phyloP scores from a whole-genome alignment of 441 rosid species.

The Jatropha podagrica region DNA sequence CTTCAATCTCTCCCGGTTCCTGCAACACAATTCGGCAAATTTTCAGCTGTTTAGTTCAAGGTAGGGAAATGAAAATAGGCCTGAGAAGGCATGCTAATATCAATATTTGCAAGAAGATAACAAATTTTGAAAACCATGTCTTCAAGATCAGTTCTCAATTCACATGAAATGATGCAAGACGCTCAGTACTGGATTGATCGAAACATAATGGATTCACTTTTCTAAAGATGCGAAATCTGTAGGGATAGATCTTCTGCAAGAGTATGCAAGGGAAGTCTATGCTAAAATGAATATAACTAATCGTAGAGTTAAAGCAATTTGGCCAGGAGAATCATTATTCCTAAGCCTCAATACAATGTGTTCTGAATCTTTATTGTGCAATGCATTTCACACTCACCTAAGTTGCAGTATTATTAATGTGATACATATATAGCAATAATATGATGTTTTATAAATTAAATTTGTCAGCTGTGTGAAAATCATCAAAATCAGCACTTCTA shows the following conservation, averaged over 20 bases:
- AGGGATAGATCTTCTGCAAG: too few relatives aligned
- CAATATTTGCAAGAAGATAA: background rate
- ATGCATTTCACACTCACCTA: background rate
- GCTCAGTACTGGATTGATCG: too few relatives aligned
- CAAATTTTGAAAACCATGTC: background rate
- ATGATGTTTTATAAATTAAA: background rate
- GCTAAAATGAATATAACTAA: too few relatives aligned
- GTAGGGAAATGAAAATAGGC: background rate
- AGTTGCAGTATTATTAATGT: background rate
- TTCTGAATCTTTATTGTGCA: background rate
- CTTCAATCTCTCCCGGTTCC: conserved; percentile 61
- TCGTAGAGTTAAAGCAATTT: background rate
- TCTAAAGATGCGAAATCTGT: too few relatives aligned
- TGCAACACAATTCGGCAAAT: conserved; percentile 19
- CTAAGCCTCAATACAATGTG: background rate
- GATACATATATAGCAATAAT: background rate
- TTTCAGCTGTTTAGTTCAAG: conserved; percentile 2
- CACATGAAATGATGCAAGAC: too few relatives aligned
- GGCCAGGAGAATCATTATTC: background rate
- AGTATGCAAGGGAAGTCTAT: background rate
- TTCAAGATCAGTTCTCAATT: background rate
- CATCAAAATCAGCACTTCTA: background rate
- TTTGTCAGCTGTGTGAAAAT: background rate
- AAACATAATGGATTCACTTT: too few relatives aligned
- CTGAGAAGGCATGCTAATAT: background rate